Conservation (phyloP, 257 asterid genomes). For the Nicotiana tomentosiformis region DNA sequence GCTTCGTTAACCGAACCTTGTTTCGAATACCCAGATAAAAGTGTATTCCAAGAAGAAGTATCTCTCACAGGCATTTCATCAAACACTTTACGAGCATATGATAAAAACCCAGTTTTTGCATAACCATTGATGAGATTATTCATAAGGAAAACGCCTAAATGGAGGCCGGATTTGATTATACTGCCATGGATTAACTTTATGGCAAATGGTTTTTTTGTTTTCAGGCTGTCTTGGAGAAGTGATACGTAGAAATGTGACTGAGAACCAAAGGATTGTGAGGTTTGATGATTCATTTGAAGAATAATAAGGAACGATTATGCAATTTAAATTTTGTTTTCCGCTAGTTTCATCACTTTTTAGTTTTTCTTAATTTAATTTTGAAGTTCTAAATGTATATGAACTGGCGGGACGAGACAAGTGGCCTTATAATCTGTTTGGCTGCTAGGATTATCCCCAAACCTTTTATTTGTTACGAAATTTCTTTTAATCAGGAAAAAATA, state of each 20-base stretch:
- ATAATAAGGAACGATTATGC: not conserved
- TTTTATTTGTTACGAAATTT: no score
- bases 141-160: constrained; percentile 51
- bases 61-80: constrained; percentile 64
- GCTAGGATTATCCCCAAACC: no score
- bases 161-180: constrained; percentile 51
- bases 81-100: constrained; percentile 55
- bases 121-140: constrained; percentile 63
- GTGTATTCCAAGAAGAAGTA: constrained; percentile 65
- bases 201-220: constrained; percentile 31
- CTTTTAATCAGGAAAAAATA: no score
- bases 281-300: not conserved
- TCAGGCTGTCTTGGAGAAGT: constrained; percentile 59
- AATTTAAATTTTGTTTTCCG: not conserved
- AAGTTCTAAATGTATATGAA: no score
- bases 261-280: constrained; percentile 11
- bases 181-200: constrained; percentile 47
- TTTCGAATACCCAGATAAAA: constrained; percentile 69
- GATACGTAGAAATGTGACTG: constrained; percentile 36
- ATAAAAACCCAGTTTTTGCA: constrained; percentile 43
- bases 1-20: constrained; percentile 52
- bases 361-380: no score
- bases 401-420: no score
- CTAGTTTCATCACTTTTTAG: not conserved
- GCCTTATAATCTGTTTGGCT: no score